phyloP scores from a whole-genome alignment of 352 stramenopile genomes.

The Globisporangium spinosum region DNA sequence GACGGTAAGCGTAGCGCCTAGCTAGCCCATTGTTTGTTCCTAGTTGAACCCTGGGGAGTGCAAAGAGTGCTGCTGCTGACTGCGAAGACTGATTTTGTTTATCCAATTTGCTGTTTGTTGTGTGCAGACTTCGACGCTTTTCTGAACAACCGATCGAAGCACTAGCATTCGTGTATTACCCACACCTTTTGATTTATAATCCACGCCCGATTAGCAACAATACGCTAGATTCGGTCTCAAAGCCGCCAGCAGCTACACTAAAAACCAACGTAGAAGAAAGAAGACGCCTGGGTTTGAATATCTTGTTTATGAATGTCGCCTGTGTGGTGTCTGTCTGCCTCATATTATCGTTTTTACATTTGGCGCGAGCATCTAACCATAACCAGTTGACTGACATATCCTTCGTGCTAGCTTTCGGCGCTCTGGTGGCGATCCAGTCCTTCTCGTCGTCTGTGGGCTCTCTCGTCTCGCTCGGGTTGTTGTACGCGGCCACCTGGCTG shows the following conservation, averaged over 20 bases:
- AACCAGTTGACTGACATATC: constrained; percentile 59
- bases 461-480: constrained; percentile 50
- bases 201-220: neutral
- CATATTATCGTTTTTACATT: neutral
- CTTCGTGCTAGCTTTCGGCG: constrained; percentile 68
- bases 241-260: neutral
- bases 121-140: constrained; percentile 47
- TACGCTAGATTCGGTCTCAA: neutral
- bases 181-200: constrained; percentile 16
- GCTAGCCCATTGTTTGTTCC: neutral
- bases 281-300: neutral
- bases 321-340: neutral
- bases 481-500: constrained; percentile 43
- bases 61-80: too few relatives aligned
- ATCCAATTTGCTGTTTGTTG: neutral
- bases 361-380: neutral
- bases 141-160: constrained; percentile 31
- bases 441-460: constrained; percentile 48
- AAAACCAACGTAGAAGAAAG: neutral
- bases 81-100: neutral
- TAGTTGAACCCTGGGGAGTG: too few relatives aligned
- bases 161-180: constrained; percentile 6
- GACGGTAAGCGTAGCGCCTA: constrained; percentile 30
- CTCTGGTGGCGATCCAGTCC: constrained; percentile 54
- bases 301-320: neutral